Base-by-base conservation (phyloP, 371 early-diverging fungal genomes). In the Sporodiniella umbellata region DNA sequence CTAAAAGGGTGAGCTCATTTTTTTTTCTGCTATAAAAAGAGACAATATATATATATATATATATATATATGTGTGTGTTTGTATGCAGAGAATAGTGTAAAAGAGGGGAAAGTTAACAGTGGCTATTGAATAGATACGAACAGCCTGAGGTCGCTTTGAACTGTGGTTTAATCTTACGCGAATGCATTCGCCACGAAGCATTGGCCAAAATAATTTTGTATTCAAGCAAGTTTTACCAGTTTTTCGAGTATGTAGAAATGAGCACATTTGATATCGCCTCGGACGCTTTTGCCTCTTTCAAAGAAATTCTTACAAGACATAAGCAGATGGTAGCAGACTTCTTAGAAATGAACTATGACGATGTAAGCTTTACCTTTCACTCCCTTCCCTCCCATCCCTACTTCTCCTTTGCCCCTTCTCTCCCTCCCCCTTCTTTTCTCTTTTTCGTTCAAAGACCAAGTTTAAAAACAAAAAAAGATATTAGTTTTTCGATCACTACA, bases 221-320 rank as follows among this genome's bases (percentile, higher is more conserved):
- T 61, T 86, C 89, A n/a, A 77, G 69, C 22, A 80, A 87, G 48
- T 96, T 98, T 58, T 94, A 94, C 79, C 79, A 84, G 54, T 94
- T 97, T 49, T 96, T 97, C 59, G 79, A 80, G 14, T 98, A 95
- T 66, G 96, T 96, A 12, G 96, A 98, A 70, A 83, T 90, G 66
- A 85, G 90, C 51, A 97, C 95, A 0, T 98, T 98, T 81, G 99
- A 98, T 75, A 90, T 96, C 42, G 95, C 98, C 8, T 91, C 91
- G 22, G 99, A 98, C 68, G 97, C 99, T 0, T 98, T 98, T 71
- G 95, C 94, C 21, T 96, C 95, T 22, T 97, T 98, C 72, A 95
- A 94, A 75, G 98, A 98, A 64, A 79, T 94, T n/a, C 68, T 98
- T 58, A 95, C 96, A 37, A 86, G 88, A 56, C 96, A 96, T 73